phyloP scores from a whole-genome alignment of 331 rosid genomes.

The Malus hybrid region DNA sequence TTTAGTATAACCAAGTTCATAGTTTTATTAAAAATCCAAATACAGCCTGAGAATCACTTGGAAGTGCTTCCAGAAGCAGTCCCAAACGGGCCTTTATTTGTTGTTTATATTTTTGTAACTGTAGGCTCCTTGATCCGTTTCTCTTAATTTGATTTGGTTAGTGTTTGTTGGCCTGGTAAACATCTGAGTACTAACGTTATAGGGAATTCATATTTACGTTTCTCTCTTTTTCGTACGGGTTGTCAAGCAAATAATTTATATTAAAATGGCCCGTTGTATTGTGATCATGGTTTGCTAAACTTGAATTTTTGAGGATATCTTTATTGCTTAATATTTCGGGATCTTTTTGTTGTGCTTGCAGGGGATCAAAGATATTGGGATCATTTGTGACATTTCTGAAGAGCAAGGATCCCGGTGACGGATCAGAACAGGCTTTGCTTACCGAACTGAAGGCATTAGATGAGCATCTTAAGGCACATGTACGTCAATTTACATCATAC shows the following conservation, averaged over 20 bases:
- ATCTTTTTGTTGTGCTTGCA: neutral
- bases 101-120: neutral
- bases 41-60: no score
- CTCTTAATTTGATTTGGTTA: neutral
- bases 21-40: no score
- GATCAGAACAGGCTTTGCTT: slow-evolving; percentile 73
- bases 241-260: slow-evolving; percentile 1
- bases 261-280: neutral
- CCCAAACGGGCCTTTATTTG: neutral
- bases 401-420: slow-evolving; percentile 86
- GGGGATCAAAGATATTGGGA: slow-evolving; percentile 73
- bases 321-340: neutral
- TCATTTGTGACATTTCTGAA: slow-evolving; percentile 53
- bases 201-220: neutral
- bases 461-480: slow-evolving; percentile 78
- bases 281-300: neutral
- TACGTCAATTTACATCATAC: slow-evolving; percentile 22
- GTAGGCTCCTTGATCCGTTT: neutral
- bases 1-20: no score
- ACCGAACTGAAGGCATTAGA: slow-evolving; percentile 64
- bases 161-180: neutral
- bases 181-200: neutral
- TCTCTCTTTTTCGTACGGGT: neutral
- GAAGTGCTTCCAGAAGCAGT: no score
- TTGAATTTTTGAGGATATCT: neutral